Conservation (phyloP, 1,139 yeast genomes). For the Yamadazyma membranifaciens region DNA sequence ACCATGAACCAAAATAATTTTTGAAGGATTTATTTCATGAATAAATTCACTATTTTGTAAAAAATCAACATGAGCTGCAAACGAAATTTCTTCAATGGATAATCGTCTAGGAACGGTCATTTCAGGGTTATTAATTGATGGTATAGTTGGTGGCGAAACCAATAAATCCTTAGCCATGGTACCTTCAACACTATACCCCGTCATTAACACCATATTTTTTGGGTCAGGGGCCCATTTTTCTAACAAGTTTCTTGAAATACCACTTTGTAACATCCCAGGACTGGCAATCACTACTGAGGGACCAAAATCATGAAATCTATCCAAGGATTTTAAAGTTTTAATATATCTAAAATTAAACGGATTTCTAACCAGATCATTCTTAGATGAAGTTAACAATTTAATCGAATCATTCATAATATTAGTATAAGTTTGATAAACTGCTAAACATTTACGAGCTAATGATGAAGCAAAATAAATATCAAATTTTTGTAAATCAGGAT, state of each 20-base stretch:
- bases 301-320: conserved; percentile 86
- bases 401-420: conserved; percentile 96
- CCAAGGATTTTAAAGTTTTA: conserved; percentile 75
- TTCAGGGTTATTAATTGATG: conserved; percentile 77
- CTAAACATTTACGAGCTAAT: conserved; percentile 93
- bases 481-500: conserved; percentile 78
- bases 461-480: conserved; percentile 90
- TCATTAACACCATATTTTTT: conserved; percentile 78
- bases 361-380: conserved; percentile 33
- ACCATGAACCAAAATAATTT: conserved; percentile 93
- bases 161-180: conserved; percentile 91
- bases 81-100: conserved; percentile 90
- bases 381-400: conserved; percentile 70
- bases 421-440: conserved; percentile 94
- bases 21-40: conserved; percentile 79
- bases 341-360: conserved; percentile 91
- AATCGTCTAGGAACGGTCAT: conserved; percentile 82
- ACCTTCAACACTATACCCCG: conserved; percentile 98
- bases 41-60: conserved; percentile 91
- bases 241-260: conserved; percentile 83
- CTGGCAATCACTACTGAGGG: conserved; percentile 96
- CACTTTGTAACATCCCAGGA: conserved; percentile 98
- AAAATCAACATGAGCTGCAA: conserved; percentile 98
- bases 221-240: conserved; percentile 99
- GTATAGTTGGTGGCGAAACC: conserved; percentile 86